A percentile compares a stretch with the other conserved stretches of the same genome.
Conservation (phyloP, 169 alveolate species). For the Theileria sp. region DNA sequence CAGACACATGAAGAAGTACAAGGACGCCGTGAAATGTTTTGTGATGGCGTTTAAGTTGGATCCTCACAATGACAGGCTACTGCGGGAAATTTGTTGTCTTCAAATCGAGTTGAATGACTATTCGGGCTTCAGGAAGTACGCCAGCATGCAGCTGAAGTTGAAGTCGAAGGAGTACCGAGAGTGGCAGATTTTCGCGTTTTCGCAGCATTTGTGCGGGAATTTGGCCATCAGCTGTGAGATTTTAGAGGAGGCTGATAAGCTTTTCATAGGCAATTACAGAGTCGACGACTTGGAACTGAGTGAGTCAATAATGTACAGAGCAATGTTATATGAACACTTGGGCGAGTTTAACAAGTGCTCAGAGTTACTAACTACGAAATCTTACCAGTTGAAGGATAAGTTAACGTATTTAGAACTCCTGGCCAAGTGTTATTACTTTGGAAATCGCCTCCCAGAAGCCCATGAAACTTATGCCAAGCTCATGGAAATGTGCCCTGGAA, state of each 20-base stretch:
- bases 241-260: constrained; percentile 18
- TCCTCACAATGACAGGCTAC: constrained; percentile 38
- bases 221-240: constrained; percentile 20
- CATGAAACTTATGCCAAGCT: constrained; percentile 25
- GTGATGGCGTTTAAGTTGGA: constrained; percentile 48
- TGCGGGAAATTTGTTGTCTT: constrained; percentile 35
- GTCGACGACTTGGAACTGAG: constrained; percentile 46
- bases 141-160: constrained; percentile 20
- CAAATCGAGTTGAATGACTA: constrained; percentile 34
- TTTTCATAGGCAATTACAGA: constrained; percentile 14
- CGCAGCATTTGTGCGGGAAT: constrained; percentile 52
- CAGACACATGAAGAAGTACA: constrained; percentile 28
- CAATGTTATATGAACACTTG: constrained; percentile 30
- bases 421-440: constrained; percentile 12
- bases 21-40: constrained; percentile 55
- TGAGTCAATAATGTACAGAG: constrained; percentile 43
- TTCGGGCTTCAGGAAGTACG: constrained; percentile 20
- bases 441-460: constrained; percentile 13
- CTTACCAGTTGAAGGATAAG: constrained; percentile 15
- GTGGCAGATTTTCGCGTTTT: constrained; percentile 50
- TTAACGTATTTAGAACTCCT: constrained; percentile 9
- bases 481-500: constrained; percentile 31
- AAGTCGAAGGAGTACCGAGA: constrained; percentile 28
- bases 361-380: constrained; percentile 12
- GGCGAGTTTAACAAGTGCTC: constrained; percentile 36